Evolutionary conservation across 1,139 yeast genomes (phyloP).

Genomic region (Blastobotrys petasosporus): DNA sequence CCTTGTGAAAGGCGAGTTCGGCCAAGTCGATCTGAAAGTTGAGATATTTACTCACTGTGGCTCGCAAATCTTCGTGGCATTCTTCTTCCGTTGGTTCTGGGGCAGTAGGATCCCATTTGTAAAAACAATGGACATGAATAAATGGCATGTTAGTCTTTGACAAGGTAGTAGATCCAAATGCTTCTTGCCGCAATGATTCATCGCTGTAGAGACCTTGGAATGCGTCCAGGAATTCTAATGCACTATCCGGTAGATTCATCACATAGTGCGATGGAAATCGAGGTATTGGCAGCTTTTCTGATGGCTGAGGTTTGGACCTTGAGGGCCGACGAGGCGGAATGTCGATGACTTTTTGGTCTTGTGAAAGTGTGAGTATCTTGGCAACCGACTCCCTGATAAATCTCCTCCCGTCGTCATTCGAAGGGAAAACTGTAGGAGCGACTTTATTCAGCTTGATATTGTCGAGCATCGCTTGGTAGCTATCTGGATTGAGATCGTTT

Average conservation of each 20-base stretch:
- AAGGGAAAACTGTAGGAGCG: slow-evolving; percentile 51
- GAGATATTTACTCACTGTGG: slow-evolving; percentile 51
- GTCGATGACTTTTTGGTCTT: slow-evolving; percentile 22
- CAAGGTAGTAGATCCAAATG: slow-evolving; percentile 22
- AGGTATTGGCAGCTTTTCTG: slow-evolving; percentile 43
- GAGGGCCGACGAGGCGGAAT: slow-evolving; percentile 18
- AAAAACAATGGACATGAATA: slow-evolving; percentile 88
- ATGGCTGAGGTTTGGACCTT: slow-evolving; percentile 23
- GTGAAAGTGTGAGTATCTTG: slow-evolving; percentile 39
- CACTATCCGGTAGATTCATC: slow-evolving; percentile 94
- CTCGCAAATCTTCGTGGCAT: slow-evolving; percentile 56
- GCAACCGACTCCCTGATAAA: slow-evolving; percentile 60
- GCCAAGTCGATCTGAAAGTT: slow-evolving; percentile 42
- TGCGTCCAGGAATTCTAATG: slow-evolving; percentile 75
- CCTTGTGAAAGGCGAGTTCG: slow-evolving; percentile 62
- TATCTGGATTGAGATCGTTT: slow-evolving; percentile 88
- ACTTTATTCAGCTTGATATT: slow-evolving; percentile 67
- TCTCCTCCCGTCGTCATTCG: slow-evolving; percentile 75
- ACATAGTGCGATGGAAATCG: slow-evolving; percentile 64
- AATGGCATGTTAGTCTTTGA: slow-evolving; percentile 47
- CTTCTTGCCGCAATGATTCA: slow-evolving; percentile 31
- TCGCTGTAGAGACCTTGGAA: slow-evolving; percentile 63
- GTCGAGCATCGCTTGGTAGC: slow-evolving; percentile 59
- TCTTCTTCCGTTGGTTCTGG: slow-evolving; percentile 65
- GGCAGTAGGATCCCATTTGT: slow-evolving; percentile 68